Evolutionary conservation across 2,329 filamentous ascomycete species (phyloP).

Genomic region (Aspergillus niger): DNA sequence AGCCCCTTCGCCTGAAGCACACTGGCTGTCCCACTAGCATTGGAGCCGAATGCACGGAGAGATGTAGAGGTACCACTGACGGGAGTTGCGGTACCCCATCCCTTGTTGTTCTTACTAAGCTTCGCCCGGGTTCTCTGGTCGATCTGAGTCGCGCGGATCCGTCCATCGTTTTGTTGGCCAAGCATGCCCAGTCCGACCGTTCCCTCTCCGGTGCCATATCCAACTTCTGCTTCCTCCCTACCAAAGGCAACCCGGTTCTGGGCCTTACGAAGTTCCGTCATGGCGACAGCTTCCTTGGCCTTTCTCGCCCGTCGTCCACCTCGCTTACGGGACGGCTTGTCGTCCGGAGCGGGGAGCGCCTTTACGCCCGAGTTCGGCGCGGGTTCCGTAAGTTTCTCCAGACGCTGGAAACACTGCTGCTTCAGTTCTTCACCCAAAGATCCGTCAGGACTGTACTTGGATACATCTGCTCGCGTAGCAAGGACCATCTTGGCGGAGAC

Average conservation of each 20-base stretch:
- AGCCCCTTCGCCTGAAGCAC: conserved; percentile 78
- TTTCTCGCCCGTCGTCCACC: conserved; percentile 87
- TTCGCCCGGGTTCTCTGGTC: conserved; percentile 93
- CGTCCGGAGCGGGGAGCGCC: conserved; percentile 87
- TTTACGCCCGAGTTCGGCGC: conserved; percentile 84
- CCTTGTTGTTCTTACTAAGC: conserved; percentile 90
- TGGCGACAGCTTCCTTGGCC: conserved; percentile 93
- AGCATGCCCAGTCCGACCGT: conserved; percentile 95
- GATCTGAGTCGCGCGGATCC: conserved; percentile 83
- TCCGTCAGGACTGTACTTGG: conserved; percentile 79
- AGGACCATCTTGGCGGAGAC: conserved; percentile 90
- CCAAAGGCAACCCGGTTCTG: conserved; percentile 96
- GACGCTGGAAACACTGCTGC: conserved; percentile 76
- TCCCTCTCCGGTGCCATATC: conserved; percentile 81
- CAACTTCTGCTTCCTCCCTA: conserved; percentile 91
- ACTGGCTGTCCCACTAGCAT: conserved; percentile 62
- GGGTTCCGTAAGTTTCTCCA: conserved; percentile 91
- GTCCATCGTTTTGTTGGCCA: conserved; percentile 82
- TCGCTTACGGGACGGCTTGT: conserved; percentile 90
- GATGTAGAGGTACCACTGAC: conserved; percentile 70
- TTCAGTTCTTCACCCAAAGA: conserved; percentile 80
- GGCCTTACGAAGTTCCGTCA: conserved; percentile 94
- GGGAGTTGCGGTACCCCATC: conserved; percentile 75
- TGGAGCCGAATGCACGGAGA: conserved; percentile 73
- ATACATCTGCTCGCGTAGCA: conserved; percentile 86